These are phyloP conservation scores for Coccomyxa sp. DNA, from an alignment of 139 green algal species.

Conservation along the genomic window DNA sequence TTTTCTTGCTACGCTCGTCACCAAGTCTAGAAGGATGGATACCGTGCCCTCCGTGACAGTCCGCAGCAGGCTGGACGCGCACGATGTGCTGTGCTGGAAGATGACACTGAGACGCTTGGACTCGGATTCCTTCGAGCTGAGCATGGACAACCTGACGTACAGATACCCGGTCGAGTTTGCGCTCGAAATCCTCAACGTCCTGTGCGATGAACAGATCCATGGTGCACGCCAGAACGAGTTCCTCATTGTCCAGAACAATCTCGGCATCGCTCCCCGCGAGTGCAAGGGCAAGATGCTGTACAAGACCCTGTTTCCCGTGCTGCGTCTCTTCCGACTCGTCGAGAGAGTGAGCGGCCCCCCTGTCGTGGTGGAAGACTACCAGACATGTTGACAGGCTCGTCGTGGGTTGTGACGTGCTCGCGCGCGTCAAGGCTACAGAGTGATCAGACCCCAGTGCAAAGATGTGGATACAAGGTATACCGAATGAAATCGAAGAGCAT, in stretches of 20 bases:
- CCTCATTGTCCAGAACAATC: not conserved
- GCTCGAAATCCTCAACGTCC: not conserved
- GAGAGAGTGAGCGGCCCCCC: not conserved
- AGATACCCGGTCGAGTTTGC: not conserved
- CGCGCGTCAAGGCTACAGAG: too few relatives aligned
- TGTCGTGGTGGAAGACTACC: not conserved
- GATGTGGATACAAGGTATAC: too few relatives aligned
- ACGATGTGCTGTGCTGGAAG: not conserved
- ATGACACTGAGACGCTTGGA: not conserved
- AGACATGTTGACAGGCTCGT: not conserved
- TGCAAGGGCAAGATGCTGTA: not conserved
- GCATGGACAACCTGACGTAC: not conserved
- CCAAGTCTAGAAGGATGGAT: not conserved
- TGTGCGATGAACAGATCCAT: not conserved
- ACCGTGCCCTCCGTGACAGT: not conserved
- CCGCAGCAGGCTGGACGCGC: not conserved
- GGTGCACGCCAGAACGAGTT: not conserved
- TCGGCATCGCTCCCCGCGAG: not conserved
- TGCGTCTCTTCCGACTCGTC: not conserved
- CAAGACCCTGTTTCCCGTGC: not conserved
- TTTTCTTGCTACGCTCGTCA: not conserved
- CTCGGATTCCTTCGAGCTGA: not conserved
- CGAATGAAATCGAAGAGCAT: too few relatives aligned
- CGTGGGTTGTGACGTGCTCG: too few relatives aligned
- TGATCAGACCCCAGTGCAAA: too few relatives aligned